Percentiles rank a stretch among this genome's conserved stretches.
Evolutionary conservation across 2,329 filamentous ascomycete genomes (phyloP).

Genomic region (Microdochium trichocladiopsis): DNA sequence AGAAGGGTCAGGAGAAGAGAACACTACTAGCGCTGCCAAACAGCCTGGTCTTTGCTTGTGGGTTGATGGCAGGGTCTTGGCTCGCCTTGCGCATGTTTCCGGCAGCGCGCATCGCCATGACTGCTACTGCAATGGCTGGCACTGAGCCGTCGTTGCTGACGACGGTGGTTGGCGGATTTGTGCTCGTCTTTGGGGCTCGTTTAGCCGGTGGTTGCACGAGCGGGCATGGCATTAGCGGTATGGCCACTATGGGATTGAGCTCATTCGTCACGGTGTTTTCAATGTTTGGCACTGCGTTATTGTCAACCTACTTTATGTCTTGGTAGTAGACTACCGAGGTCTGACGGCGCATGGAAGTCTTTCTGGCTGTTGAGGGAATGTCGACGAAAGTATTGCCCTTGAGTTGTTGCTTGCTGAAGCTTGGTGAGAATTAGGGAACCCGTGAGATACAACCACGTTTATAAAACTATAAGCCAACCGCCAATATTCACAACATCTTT

Average conservation of each 20-base stretch:
- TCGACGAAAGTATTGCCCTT: too few relatives aligned
- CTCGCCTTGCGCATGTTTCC: background rate
- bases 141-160: background rate
- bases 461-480: too few relatives aligned
- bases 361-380: too few relatives aligned
- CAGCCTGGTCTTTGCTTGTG: background rate
- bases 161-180: background rate
- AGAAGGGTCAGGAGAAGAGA: background rate
- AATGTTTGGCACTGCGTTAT: background rate
- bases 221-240: conserved; percentile 37
- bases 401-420: too few relatives aligned
- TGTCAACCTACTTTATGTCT: background rate
- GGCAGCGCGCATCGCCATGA: background rate
- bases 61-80: background rate
- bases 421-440: too few relatives aligned
- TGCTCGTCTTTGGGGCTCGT: conserved; percentile 30
- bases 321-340: background rate
- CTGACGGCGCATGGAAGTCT: too few relatives aligned
- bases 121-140: background rate
- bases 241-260: conserved; percentile 28
- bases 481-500: too few relatives aligned
- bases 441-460: too few relatives aligned
- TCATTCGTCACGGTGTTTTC: conserved; percentile 25
- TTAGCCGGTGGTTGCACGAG: conserved; percentile 37
- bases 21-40: background rate